Percentiles rank a stretch among this genome's conserved stretches.
Conservation (phyloP, 345 rosid species). For the Melaleuca quinquenervia region DNA sequence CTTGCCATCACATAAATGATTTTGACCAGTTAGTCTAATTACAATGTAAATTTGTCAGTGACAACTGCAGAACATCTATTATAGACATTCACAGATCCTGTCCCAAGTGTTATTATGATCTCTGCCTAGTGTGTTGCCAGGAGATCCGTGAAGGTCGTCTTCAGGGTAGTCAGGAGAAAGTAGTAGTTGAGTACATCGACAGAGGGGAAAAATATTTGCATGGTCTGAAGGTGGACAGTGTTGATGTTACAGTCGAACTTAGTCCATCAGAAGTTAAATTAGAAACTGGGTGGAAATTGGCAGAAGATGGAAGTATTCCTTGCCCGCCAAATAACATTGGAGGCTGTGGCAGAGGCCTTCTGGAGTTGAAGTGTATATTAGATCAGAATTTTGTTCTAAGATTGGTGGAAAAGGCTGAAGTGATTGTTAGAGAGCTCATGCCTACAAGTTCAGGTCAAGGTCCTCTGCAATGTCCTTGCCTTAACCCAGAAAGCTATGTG, state of each 20-base stretch:
- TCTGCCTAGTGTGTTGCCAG: constrained; percentile 31
- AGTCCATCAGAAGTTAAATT: background rate
- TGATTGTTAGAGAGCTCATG: background rate
- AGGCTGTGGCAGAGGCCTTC: constrained; percentile 21
- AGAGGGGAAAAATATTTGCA: constrained; percentile 15
- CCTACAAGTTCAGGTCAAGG: background rate
- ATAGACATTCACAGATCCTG: constrained; percentile 32
- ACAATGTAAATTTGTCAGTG: constrained; percentile 3
- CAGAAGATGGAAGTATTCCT: constrained; percentile 24
- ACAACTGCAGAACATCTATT: constrained; percentile 38
- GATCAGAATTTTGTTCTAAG: constrained; percentile 12
- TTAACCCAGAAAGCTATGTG: constrained; percentile 3
- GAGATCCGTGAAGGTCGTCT: constrained; percentile 25
- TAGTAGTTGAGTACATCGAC: constrained; percentile 2
- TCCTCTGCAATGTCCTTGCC: constrained; percentile 22
- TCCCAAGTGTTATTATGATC: constrained; percentile 22
- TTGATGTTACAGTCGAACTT: background rate
- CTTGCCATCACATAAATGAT: background rate
- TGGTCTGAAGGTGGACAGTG: constrained; percentile 1
- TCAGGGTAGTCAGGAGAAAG: constrained; percentile 10
- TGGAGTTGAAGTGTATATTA: constrained; percentile 25
- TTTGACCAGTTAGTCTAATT: background rate
- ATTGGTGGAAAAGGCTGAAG: constrained; percentile 27
- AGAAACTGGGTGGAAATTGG: constrained; percentile 23
- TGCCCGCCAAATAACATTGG: constrained; percentile 20